Conservation (phyloP, 2,329 filamentous ascomycete genomes). For the Ampelomyces quisqualis region DNA sequence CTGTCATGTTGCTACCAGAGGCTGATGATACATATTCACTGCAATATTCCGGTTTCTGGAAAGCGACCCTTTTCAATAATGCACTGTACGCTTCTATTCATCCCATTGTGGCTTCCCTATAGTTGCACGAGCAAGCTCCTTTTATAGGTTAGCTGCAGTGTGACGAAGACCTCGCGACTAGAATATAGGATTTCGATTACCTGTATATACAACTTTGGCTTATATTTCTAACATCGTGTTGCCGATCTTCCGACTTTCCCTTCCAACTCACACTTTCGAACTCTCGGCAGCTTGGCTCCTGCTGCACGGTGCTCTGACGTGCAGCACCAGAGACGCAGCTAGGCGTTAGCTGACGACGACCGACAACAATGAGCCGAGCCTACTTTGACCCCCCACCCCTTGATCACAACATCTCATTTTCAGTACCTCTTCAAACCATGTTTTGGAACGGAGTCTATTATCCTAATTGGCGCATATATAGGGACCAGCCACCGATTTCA, state of each 20-base stretch:
- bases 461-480: constrained; percentile 75
- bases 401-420: constrained; percentile 31
- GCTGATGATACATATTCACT: too few species aligned
- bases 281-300: constrained; percentile 14
- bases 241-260: too few species aligned
- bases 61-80: constrained; percentile 1
- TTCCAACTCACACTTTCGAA: neutral
- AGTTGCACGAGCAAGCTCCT: constrained; percentile 7
- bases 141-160: neutral
- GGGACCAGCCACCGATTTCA: constrained; percentile 69
- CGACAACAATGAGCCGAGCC: constrained; percentile 35
- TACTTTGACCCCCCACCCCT: constrained; percentile 20
- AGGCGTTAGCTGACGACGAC: constrained; percentile 29
- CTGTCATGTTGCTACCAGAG: neutral
- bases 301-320: constrained; percentile 24
- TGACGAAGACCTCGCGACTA: too few species aligned
- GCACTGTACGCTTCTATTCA: constrained; percentile 5
- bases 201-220: neutral
- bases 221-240: too few species aligned
- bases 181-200: too few species aligned
- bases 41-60: constrained; percentile 2
- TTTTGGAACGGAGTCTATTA: constrained; percentile 76
- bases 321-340: constrained; percentile 34
- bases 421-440: constrained; percentile 38
- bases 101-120: constrained; percentile 5